Conservation (phyloP, 495 filamentous ascomycete species). For the Talaromyces adpressus region DNA sequence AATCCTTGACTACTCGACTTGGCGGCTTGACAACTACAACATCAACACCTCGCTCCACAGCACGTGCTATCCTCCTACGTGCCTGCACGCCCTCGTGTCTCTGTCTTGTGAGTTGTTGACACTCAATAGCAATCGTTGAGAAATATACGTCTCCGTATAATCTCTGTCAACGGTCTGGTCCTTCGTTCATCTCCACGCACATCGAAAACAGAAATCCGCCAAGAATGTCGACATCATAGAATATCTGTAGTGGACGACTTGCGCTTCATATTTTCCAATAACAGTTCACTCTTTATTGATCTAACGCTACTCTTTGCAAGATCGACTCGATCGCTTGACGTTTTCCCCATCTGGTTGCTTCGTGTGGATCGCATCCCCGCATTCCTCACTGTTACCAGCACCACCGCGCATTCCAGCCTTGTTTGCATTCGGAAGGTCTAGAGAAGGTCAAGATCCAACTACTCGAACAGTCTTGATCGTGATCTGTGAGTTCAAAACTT, state of each 20-base stretch:
- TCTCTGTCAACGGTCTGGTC: not conserved
- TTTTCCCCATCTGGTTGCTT: not conserved
- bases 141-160: not conserved
- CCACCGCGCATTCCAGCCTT: constrained; percentile 1
- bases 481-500: constrained; percentile 3
- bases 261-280: not conserved
- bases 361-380: not conserved
- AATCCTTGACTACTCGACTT: not conserved
- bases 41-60: not conserved
- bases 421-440: constrained; percentile 2
- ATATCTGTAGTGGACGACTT: not conserved
- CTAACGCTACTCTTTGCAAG: not conserved
- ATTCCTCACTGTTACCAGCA: constrained; percentile 1
- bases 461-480: not conserved
- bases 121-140: not conserved
- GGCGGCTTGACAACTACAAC: not conserved
- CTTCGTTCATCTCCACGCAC: not conserved
- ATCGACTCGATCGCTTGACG: not conserved
- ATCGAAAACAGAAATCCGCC: constrained; percentile 2
- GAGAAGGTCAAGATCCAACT: not conserved
- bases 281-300: not conserved
- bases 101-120: not conserved
- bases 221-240: constrained; percentile 2
- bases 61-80: not conserved
- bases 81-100: not conserved